Evolutionary conservation across 495 filamentous ascomycete species (phyloP).

Genomic region (Mycothermus thermophilus): DNA sequence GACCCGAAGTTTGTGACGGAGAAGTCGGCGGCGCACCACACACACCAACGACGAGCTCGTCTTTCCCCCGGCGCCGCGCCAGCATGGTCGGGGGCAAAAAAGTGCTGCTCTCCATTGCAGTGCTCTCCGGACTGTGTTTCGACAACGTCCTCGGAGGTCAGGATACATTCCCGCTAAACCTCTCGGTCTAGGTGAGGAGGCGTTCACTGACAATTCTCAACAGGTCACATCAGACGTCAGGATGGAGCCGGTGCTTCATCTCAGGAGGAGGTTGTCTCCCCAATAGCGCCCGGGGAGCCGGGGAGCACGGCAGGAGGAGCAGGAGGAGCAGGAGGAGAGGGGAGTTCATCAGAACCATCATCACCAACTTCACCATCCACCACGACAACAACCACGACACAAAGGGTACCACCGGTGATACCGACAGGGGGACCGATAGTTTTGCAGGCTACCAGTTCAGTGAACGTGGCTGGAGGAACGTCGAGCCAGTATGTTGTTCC

Average conservation of each 20-base stretch:
- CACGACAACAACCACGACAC: not conserved
- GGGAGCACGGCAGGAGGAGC: too few species aligned
- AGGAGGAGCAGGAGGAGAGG: not conserved
- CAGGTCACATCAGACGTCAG: conserved; percentile 5
- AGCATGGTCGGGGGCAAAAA: conserved; percentile 18
- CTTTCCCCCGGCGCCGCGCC: too few species aligned
- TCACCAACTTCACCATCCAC: not conserved
- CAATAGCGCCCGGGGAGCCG: not conserved
- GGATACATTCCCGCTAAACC: not conserved
- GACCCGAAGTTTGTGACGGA: not conserved
- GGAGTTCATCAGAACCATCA: not conserved
- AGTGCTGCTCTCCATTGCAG: conserved; percentile 20
- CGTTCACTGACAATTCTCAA: not conserved
- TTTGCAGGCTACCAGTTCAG: too few species aligned
- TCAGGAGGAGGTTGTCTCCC: too few species aligned
- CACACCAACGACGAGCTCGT: conserved; percentile 1
- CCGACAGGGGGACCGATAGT: too few species aligned
- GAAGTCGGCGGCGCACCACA: conserved; percentile 2
- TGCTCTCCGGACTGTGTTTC: conserved; percentile 14
- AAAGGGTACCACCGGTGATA: not conserved
- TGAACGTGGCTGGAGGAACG: conserved; percentile 1
- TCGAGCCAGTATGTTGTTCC: conserved; percentile 9
- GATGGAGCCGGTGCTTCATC: conserved; percentile 1
- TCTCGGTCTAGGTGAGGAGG: too few species aligned
- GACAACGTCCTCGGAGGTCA: conserved; percentile 17